These are phyloP conservation scores for Maudiozyma bulderi DNA, from an alignment of 805 yeast genomes.

Conservation along the genomic window DNA sequence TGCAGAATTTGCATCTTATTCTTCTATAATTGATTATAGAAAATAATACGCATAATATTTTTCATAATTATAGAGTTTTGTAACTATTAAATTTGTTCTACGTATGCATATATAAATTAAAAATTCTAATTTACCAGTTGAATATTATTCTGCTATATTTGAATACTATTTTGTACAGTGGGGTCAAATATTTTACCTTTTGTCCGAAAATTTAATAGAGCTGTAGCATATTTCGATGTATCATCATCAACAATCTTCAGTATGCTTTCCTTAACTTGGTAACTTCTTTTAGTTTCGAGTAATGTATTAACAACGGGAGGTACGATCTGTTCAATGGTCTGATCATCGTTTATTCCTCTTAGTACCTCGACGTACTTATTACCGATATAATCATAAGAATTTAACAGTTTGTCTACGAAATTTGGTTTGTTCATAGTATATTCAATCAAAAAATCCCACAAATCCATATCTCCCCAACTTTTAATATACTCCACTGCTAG, in stretches of 20 bases:
- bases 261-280: conserved; percentile 46
- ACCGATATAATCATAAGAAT: conserved; percentile 52
- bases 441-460: conserved; percentile 69
- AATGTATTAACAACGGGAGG: conserved; percentile 52
- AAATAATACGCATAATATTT: too few relatives aligned
- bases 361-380: conserved; percentile 61
- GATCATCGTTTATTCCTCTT: conserved; percentile 48
- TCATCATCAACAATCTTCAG: conserved; percentile 46
- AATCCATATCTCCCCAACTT: conserved; percentile 57
- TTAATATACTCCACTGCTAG: conserved; percentile 74
- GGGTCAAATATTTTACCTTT: conserved; percentile 21
- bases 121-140: neutral
- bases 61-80: too few relatives aligned
- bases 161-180: neutral
- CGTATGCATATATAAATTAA: neutral
- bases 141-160: neutral
- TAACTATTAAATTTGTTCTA: neutral
- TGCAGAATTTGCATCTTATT: neutral
- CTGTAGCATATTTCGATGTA: conserved; percentile 31
- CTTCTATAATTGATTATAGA: too few relatives aligned
- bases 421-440: conserved; percentile 62
- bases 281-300: conserved; percentile 48
- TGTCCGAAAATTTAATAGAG: conserved; percentile 25
- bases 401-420: conserved; percentile 68
- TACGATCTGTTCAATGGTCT: conserved; percentile 57